Percentiles rank a stretch among this genome's conserved stretches.
phyloP scores from a whole-genome alignment of 1,284 basidiomycete species.

The Ganoderma lingzhi region DNA sequence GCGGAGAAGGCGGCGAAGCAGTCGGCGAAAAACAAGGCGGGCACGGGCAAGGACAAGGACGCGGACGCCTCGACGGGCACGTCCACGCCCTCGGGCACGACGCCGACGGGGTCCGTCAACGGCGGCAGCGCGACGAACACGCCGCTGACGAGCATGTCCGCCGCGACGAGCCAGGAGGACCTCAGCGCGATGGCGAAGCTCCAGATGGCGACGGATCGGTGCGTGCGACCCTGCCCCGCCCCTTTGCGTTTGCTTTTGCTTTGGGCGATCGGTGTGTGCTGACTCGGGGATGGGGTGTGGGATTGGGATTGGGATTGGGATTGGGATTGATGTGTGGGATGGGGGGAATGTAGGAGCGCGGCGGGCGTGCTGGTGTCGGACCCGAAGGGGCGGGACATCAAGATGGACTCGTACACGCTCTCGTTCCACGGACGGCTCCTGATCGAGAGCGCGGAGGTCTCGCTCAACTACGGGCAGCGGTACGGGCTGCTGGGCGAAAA shows the following conservation, averaged over 20 bases:
- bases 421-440: constrained; percentile 97
- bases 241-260: not conserved
- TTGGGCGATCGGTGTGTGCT: not conserved
- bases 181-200: constrained; percentile 87
- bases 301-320: not conserved
- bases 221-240: constrained; percentile 32
- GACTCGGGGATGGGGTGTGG: not conserved
- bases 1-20: constrained; percentile 90
- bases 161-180: constrained; percentile 80
- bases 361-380: constrained; percentile 95
- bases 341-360: constrained; percentile 66
- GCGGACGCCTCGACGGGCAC: constrained; percentile 52
- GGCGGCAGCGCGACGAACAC: constrained; percentile 74
- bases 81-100: constrained; percentile 61
- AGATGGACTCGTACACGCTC: constrained; percentile 95
- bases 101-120: constrained; percentile 71
- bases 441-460: constrained; percentile 85
- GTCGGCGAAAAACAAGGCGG: constrained; percentile 57
- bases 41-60: constrained; percentile 40
- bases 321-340: not conserved
- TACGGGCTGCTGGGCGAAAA: constrained; percentile 98
- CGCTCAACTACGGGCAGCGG: constrained; percentile 97
- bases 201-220: constrained; percentile 89
- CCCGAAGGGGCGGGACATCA: constrained; percentile 93
- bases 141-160: constrained; percentile 80